These are phyloP conservation scores for Sarcodon aspratus DNA, from an alignment of 768 basidiomycete species.

Conservation along the genomic window DNA sequence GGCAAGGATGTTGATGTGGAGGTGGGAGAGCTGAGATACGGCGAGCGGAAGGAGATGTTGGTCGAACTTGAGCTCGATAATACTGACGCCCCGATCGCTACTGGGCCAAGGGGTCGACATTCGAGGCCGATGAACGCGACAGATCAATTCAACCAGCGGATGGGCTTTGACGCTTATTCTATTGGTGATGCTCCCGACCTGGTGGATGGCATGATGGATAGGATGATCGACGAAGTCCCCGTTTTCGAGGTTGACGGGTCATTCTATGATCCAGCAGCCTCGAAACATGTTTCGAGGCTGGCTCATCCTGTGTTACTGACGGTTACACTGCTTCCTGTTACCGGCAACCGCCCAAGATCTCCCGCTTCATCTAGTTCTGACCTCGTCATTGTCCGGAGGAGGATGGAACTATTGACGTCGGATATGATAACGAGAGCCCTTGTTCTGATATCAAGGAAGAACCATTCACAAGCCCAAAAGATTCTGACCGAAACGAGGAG, in stretches of 20 bases:
- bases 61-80: constrained; percentile 92
- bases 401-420: constrained; percentile 93
- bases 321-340: constrained; percentile 70
- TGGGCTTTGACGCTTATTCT: constrained; percentile 67
- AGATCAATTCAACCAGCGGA: constrained; percentile 78
- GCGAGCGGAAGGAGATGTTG: constrained; percentile 96
- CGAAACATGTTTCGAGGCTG: constrained; percentile 77
- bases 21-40: constrained; percentile 86
- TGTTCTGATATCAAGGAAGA: constrained; percentile 84
- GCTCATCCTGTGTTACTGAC: constrained; percentile 93
- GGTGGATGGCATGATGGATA: constrained; percentile 87
- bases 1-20: constrained; percentile 95
- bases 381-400: constrained; percentile 80
- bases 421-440: constrained; percentile 97
- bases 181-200: constrained; percentile 69
- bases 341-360: constrained; percentile 22
- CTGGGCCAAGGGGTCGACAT: constrained; percentile 11
- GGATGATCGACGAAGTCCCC: constrained; percentile 96
- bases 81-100: constrained; percentile 26
- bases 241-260: constrained; percentile 93
- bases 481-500: constrained; percentile 86
- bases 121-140: constrained; percentile 56
- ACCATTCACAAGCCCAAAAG: constrained; percentile 83
- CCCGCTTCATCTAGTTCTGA: constrained; percentile 47
- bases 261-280: constrained; percentile 84